Evolutionary conservation across 2,329 filamentous ascomycete genomes (phyloP).

Genomic region (Drechmeria coniospora): DNA sequence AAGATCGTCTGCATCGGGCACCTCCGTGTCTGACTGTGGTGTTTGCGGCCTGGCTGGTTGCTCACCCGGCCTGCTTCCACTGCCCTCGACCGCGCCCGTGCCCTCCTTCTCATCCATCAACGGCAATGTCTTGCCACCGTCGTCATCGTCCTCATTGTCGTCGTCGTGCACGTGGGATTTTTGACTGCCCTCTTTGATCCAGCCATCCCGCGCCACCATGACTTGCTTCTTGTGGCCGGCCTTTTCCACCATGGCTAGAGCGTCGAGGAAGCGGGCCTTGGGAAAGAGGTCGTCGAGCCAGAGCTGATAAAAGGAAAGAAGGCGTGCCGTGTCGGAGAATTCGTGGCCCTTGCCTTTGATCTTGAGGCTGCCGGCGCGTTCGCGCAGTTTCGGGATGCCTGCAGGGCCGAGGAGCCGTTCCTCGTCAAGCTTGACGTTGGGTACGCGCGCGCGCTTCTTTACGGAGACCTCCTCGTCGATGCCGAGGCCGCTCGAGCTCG

Average conservation of each 20-base stretch:
- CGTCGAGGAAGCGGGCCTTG: conserved; percentile 85
- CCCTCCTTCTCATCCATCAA: conserved; percentile 4
- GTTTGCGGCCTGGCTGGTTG: conserved; percentile 10
- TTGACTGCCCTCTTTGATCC: conserved; percentile 66
- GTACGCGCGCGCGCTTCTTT: conserved; percentile 54
- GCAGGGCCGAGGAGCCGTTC: conserved; percentile 60
- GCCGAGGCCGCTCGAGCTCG: conserved; percentile 42
- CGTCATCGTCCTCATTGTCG: conserved; percentile 14
- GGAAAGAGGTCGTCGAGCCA: conserved; percentile 97
- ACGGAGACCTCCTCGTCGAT: conserved; percentile 80
- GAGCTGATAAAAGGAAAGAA: conserved; percentile 83
- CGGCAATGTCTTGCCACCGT: too few relatives aligned
- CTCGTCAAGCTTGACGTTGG: conserved; percentile 78
- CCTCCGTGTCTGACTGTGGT: conserved; percentile 8
- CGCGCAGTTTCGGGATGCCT: conserved; percentile 71
- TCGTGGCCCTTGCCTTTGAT: conserved; percentile 93
- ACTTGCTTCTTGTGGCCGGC: conserved; percentile 73
- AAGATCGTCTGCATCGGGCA: conserved; percentile 31
- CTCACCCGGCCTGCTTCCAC: neutral
- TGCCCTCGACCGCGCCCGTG: neutral
- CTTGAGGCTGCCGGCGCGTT: conserved; percentile 50
- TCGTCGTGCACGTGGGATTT: conserved; percentile 20
- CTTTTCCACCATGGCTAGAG: conserved; percentile 81
- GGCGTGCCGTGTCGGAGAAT: conserved; percentile 69
- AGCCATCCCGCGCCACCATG: conserved; percentile 58